Evolutionary conservation across 768 basidiomycete genomes (phyloP).

Genomic region (Calocera cornea): DNA sequence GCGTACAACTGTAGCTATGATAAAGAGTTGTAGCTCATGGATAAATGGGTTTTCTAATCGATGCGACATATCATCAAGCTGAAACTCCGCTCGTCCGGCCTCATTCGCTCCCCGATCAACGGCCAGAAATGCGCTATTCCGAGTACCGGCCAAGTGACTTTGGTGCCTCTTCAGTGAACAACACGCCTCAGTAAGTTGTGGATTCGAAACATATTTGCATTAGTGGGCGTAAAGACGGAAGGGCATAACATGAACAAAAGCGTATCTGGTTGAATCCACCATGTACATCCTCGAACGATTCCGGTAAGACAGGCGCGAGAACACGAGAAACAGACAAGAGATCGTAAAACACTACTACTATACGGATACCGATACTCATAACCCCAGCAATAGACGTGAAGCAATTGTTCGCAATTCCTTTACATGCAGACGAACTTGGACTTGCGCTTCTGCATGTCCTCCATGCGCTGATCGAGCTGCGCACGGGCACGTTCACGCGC

Average conservation of each 20-base stretch:
- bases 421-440: slow-evolving; percentile 86
- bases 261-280: background rate
- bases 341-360: background rate
- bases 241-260: background rate
- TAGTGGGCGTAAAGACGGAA: background rate
- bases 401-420: slow-evolving; percentile 11
- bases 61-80: too few relatives aligned
- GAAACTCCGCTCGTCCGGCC: too few relatives aligned
- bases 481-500: slow-evolving; percentile 80
- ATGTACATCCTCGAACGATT: background rate
- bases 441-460: slow-evolving; percentile 69
- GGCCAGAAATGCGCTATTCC: too few relatives aligned
- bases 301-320: background rate
- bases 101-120: too few relatives aligned
- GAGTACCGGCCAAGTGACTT: too few relatives aligned
- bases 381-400: background rate
- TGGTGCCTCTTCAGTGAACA: too few relatives aligned
- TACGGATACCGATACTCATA: background rate
- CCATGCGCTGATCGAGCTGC: slow-evolving; percentile 78
- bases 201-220: background rate
- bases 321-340: background rate
- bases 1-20: too few relatives aligned
- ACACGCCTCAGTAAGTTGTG: too few relatives aligned
- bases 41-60: too few relatives aligned
- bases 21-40: too few relatives aligned